These are phyloP conservation scores for Globisporangium megalacanthum DNA, from an alignment of 352 stramenopile genomes.

Conservation along the genomic window DNA sequence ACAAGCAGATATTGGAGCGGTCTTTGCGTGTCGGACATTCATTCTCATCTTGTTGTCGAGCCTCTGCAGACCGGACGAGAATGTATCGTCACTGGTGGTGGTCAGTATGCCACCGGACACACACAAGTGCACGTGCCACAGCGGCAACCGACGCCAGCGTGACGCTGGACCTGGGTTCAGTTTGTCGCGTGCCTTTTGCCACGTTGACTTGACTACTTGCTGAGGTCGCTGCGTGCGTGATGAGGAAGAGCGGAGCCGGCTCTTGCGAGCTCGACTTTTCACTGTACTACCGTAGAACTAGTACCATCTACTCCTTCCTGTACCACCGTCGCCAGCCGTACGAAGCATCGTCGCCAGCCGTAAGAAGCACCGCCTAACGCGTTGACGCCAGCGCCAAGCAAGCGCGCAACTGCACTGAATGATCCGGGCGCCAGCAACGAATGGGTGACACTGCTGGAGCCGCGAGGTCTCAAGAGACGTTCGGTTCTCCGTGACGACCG, in stretches of 20 bases:
- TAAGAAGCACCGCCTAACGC: not conserved
- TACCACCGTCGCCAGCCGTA: too few species aligned
- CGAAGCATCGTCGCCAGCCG: too few species aligned
- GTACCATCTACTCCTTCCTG: too few species aligned
- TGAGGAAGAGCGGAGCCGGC: not conserved
- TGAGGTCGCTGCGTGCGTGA: not conserved
- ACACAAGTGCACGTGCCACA: not conserved
- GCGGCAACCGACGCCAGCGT: not conserved
- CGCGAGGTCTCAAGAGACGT: constrained; percentile 6
- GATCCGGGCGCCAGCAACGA: not conserved
- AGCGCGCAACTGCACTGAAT: not conserved
- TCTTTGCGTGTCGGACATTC: too few species aligned
- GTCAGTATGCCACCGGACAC: too few species aligned
- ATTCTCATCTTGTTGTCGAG: too few species aligned
- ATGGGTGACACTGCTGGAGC: not conserved
- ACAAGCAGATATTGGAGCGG: too few species aligned
- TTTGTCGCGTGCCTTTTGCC: constrained; percentile 1
- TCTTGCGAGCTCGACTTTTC: not conserved
- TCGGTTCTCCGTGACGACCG: constrained; percentile 6
- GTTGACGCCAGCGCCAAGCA: not conserved
- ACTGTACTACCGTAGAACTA: not conserved
- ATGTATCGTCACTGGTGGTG: too few species aligned
- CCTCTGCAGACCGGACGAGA: too few species aligned
- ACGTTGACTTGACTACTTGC: not conserved
- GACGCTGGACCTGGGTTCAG: constrained; percentile 4